phyloP scores from a whole-genome alignment of 345 rosid genomes.

The Erucastrum elatum region DNA sequence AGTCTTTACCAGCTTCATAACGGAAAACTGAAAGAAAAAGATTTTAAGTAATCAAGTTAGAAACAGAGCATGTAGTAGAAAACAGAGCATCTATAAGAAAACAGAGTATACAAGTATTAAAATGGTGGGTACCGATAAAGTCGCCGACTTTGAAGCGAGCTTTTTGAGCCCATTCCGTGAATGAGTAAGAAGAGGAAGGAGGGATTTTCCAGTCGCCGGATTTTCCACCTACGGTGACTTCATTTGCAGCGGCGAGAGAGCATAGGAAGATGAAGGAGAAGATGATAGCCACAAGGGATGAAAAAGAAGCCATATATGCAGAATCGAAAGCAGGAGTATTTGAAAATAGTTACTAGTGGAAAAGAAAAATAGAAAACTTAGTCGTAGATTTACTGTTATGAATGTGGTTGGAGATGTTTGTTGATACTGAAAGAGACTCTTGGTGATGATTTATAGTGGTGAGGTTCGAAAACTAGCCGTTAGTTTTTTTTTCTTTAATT shows the following conservation, averaged over 20 bases:
- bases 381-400: neutral
- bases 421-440: neutral
- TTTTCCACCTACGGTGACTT: constrained; percentile 54
- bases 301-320: constrained; percentile 28
- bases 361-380: neutral
- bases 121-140: constrained; percentile 49
- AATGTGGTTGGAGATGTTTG: constrained; percentile 4
- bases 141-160: constrained; percentile 70
- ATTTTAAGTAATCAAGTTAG: neutral
- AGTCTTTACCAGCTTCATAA: constrained; percentile 38
- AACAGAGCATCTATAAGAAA: neutral
- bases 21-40: constrained; percentile 18
- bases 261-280: constrained; percentile 28
- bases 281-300: constrained; percentile 27
- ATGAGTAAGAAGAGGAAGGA: constrained; percentile 49
- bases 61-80: constrained; percentile 9
- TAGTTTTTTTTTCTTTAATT: neutral
- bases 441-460: constrained; percentile 20
- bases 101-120: neutral
- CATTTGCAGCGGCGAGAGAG: constrained; percentile 45
- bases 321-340: neutral
- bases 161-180: constrained; percentile 63
- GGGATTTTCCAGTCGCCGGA: constrained; percentile 55
- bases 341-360: neutral
- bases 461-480: constrained; percentile 33